A percentile compares a stretch with the other conserved stretches of the same genome.
Evolutionary conservation across 2,329 filamentous ascomycete species (phyloP).

Genomic region (Fusarium nanum): DNA sequence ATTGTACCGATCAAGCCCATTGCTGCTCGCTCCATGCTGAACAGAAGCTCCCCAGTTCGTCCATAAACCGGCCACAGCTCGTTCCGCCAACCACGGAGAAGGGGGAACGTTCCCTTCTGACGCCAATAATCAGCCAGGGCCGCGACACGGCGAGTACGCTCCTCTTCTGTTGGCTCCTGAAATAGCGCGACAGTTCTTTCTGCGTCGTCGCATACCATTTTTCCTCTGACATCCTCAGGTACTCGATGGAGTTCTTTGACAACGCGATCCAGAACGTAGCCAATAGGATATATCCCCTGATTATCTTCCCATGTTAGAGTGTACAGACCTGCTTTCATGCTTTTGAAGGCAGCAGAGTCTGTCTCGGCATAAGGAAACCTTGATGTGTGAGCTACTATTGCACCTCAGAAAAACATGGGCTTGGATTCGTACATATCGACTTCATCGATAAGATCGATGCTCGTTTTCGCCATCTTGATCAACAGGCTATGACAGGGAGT

Average conservation of each 20-base stretch:
- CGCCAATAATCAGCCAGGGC: slow-evolving; percentile 75
- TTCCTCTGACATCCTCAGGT: slow-evolving; percentile 63
- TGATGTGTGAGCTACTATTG: slow-evolving; percentile 12
- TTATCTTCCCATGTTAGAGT: slow-evolving; percentile 72
- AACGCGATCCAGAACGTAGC: slow-evolving; percentile 67
- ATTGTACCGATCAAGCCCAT: slow-evolving; percentile 79
- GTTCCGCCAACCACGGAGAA: slow-evolving; percentile 82
- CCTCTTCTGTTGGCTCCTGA: slow-evolving; percentile 66
- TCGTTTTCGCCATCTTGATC: slow-evolving; percentile 42
- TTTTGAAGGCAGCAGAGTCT: slow-evolving; percentile 66
- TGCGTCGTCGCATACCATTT: slow-evolving; percentile 70
- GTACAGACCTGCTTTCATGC: slow-evolving; percentile 71
- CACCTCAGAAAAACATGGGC: neutral
- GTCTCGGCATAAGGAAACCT: slow-evolving; percentile 84
- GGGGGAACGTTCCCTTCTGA: slow-evolving; percentile 74
- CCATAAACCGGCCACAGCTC: slow-evolving; percentile 85
- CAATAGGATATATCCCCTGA: slow-evolving; percentile 72
- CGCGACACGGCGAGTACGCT: slow-evolving; percentile 68
- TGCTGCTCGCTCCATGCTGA: slow-evolving; percentile 81
- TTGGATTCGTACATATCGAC: slow-evolving; percentile 41
- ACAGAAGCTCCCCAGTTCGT: slow-evolving; percentile 70
- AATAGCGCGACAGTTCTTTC: slow-evolving; percentile 73
- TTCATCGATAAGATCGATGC: slow-evolving; percentile 42
- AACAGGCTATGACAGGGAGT: neutral
- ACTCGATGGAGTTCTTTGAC: slow-evolving; percentile 61